Percentiles rank a stretch among this genome's conserved stretches.
Conservation (phyloP, 2,329 filamentous ascomycete genomes). For the Colletotrichum neosansevieriae region DNA sequence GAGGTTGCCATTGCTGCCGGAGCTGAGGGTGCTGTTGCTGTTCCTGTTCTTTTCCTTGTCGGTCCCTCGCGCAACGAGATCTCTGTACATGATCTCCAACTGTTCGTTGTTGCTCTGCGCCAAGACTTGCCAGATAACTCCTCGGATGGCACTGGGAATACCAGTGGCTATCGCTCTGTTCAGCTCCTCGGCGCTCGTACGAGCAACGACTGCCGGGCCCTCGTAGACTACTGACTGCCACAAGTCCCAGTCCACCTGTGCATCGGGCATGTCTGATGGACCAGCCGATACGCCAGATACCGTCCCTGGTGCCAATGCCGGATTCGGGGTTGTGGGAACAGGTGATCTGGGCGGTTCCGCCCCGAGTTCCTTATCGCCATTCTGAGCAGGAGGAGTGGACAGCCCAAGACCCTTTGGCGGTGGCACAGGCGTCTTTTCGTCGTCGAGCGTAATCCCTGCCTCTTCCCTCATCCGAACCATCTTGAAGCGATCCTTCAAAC, state of each 20-base stretch:
- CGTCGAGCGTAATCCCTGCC: conserved; percentile 67
- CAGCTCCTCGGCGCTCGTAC: conserved; percentile 89
- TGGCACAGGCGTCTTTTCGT: conserved; percentile 55
- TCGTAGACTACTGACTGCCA: conserved; percentile 98
- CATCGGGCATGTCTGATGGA: conserved; percentile 76
- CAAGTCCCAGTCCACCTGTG: conserved; percentile 96
- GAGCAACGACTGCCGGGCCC: conserved; percentile 87
- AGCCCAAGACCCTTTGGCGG: conserved; percentile 42
- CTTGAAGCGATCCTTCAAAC: conserved; percentile 84
- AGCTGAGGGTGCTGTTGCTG: conserved; percentile 66
- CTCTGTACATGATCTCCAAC: conserved; percentile 86
- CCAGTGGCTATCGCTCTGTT: conserved; percentile 92
- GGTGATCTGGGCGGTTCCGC: conserved; percentile 48
- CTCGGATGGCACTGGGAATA: conserved; percentile 93
- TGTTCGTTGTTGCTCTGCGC: conserved; percentile 96
- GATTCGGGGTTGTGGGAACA: conserved; percentile 74
- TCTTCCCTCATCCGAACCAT: conserved; percentile 81
- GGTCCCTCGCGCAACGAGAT: conserved; percentile 82
- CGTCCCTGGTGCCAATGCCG: conserved; percentile 83
- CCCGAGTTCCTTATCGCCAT: conserved; percentile 38
- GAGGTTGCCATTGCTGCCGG: conserved; percentile 65
- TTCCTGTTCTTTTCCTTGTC: conserved; percentile 79
- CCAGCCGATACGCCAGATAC: conserved; percentile 84
- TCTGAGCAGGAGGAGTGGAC: conserved; percentile 44
- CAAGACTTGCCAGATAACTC: conserved; percentile 98